Conservation (phyloP, 2,329 filamentous ascomycete genomes). For the Fusarium tupiense region DNA sequence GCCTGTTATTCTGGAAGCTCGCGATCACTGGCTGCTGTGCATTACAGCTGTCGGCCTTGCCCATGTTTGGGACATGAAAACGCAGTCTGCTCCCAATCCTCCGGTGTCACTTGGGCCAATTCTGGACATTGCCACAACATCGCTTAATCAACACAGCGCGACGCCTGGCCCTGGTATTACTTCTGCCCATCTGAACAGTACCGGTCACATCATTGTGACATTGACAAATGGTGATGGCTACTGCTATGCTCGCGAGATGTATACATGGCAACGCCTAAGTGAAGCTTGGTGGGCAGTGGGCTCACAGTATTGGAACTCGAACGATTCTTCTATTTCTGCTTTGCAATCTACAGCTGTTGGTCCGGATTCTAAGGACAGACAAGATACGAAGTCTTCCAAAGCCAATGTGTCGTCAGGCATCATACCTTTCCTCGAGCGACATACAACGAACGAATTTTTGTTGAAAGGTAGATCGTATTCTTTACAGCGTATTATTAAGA, state of each 20-base stretch:
- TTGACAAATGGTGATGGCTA: constrained; percentile 96
- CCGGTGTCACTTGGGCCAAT: constrained; percentile 90
- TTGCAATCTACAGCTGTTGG: constrained; percentile 77
- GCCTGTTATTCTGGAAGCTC: constrained; percentile 91
- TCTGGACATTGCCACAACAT: constrained; percentile 84
- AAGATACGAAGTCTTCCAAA: constrained; percentile 58
- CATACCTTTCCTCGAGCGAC: constrained; percentile 90
- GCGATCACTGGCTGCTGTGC: constrained; percentile 88
- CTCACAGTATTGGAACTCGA: constrained; percentile 99
- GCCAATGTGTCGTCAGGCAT: constrained; percentile 84
- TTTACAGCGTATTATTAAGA: constrained; percentile 90
- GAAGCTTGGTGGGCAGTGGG: constrained; percentile 98
- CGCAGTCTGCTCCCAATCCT: constrained; percentile 84
- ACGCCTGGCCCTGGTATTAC: constrained; percentile 86
- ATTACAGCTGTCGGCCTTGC: constrained; percentile 89
- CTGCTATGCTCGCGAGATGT: constrained; percentile 86
- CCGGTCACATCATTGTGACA: constrained; percentile 86
- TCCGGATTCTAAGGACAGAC: constrained; percentile 59
- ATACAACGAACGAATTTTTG: constrained; percentile 92
- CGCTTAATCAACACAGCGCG: constrained; percentile 77
- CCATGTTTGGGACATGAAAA: constrained; percentile 92
- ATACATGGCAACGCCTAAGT: constrained; percentile 92
- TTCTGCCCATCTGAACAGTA: constrained; percentile 89
- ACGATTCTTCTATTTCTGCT: constrained; percentile 86
- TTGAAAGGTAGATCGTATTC: constrained; percentile 92